These are phyloP conservation scores for Chalaropsis ovoidea DNA, from an alignment of 2,329 filamentous ascomycete genomes.

Conservation along the genomic window DNA sequence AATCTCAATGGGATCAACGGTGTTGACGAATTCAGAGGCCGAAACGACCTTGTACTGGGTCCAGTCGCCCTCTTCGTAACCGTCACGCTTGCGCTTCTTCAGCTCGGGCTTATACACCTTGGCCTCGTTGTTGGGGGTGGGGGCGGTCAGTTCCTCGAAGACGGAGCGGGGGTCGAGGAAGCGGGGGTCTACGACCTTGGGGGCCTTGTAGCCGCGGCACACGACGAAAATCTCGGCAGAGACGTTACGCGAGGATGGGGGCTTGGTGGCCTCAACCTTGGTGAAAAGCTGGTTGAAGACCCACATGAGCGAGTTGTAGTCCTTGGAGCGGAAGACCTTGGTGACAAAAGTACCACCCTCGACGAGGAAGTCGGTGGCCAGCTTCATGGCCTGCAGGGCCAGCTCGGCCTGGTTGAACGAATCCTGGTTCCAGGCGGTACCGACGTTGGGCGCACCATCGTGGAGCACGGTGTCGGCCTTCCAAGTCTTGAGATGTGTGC, in stretches of 20 bases:
- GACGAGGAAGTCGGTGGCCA: conserved; percentile 84
- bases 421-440: conserved; percentile 96
- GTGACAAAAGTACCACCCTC: conserved; percentile 91
- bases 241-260: conserved; percentile 87
- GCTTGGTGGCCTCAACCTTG: conserved; percentile 95
- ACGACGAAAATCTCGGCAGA: conserved; percentile 98
- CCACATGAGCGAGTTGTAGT: conserved; percentile 93
- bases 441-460: conserved; percentile 94
- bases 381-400: conserved; percentile 77
- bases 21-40: conserved; percentile 89
- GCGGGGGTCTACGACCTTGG: conserved; percentile 82
- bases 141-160: conserved; percentile 80
- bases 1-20: conserved; percentile 83
- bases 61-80: conserved; percentile 94
- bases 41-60: conserved; percentile 82
- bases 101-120: conserved; percentile 96
- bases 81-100: conserved; percentile 95
- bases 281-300: conserved; percentile 94
- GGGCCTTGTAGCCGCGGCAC: conserved; percentile 87
- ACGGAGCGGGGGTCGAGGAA: conserved; percentile 84
- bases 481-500: conserved; percentile 85
- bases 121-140: conserved; percentile 87
- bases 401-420: conserved; percentile 96
- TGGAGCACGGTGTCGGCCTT: conserved; percentile 93
- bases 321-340: conserved; percentile 94